Conservation (phyloP, 768 basidiomycete genomes). For the Termitomyces sp. region DNA sequence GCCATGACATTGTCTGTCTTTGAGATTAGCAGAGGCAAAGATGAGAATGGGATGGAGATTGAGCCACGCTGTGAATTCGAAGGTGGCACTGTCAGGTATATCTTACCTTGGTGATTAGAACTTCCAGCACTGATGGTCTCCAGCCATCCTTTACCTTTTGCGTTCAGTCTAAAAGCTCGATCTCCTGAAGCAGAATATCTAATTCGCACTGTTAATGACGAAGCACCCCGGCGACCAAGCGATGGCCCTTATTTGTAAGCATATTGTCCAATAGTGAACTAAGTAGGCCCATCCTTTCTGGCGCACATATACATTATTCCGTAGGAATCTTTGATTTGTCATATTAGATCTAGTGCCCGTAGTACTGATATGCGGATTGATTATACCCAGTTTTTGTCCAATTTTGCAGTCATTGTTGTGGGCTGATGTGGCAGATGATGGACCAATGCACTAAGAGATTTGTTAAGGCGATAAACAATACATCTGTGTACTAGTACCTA, state of each 20-base stretch:
- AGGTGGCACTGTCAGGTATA: slow-evolving; percentile 14
- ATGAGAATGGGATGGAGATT: slow-evolving; percentile 23
- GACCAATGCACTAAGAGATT: no score
- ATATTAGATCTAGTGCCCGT: no score
- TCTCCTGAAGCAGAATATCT: slow-evolving; percentile 20
- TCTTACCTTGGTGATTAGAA: not conserved
- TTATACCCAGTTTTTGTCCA: no score
- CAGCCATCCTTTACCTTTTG: slow-evolving; percentile 25
- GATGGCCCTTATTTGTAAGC: slow-evolving; percentile 15
- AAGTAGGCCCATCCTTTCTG: no score
- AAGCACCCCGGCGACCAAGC: slow-evolving; percentile 14
- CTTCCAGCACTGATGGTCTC: slow-evolving; percentile 4
- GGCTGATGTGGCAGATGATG: no score
- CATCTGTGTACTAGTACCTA: no score
- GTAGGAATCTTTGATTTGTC: no score
- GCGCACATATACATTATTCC: no score
- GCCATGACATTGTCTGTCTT: slow-evolving; percentile 27
- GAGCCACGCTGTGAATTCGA: slow-evolving; percentile 31
- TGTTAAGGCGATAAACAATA: no score
- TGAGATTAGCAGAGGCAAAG: slow-evolving; percentile 20
- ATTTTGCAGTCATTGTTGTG: no score
- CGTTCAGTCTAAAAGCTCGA: slow-evolving; percentile 19
- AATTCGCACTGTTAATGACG: slow-evolving; percentile 18
- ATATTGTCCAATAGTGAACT: no score
- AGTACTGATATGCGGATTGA: no score